Percentiles rank a stretch among this genome's conserved stretches.
Conservation (phyloP, 345 rosid species). For the Ceriops zippeliana region DNA sequence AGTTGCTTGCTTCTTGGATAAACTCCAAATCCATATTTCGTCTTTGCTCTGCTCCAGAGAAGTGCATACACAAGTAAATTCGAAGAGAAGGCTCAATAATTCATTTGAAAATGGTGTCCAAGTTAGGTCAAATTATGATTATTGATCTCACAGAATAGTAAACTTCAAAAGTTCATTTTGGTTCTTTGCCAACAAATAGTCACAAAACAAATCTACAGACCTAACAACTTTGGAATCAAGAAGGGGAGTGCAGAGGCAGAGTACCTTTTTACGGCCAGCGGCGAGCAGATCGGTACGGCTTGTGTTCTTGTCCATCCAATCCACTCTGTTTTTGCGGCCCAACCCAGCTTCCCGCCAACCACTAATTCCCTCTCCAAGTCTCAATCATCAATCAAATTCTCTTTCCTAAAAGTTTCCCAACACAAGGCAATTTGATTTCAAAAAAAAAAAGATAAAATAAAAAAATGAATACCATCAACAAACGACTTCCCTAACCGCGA, state of each 20-base stretch:
- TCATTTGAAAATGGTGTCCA: too few relatives aligned
- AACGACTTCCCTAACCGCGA: too few relatives aligned
- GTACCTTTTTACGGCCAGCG: conserved; percentile 92
- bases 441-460: background rate
- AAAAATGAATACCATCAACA: background rate
- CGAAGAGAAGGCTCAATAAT: too few relatives aligned
- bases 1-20: background rate
- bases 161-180: too few relatives aligned
- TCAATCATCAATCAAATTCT: too few relatives aligned
- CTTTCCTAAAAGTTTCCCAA: background rate
- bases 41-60: background rate
- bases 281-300: conserved; percentile 82
- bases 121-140: too few relatives aligned
- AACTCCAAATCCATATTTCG: background rate
- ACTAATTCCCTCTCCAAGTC: conserved; percentile 21
- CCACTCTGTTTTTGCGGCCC: conserved; percentile 30
- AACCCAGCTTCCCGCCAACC: conserved; percentile 22
- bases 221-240: background rate
- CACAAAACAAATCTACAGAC: background rate
- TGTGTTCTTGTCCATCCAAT: conserved; percentile 88
- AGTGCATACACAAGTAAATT: too few relatives aligned
- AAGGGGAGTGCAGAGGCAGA: background rate
- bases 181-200: background rate
- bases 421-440: background rate
- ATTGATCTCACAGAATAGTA: too few relatives aligned